Evolutionary conservation across 352 stramenopile species (phyloP).

Genomic region (Globisporangium middletonii): DNA sequence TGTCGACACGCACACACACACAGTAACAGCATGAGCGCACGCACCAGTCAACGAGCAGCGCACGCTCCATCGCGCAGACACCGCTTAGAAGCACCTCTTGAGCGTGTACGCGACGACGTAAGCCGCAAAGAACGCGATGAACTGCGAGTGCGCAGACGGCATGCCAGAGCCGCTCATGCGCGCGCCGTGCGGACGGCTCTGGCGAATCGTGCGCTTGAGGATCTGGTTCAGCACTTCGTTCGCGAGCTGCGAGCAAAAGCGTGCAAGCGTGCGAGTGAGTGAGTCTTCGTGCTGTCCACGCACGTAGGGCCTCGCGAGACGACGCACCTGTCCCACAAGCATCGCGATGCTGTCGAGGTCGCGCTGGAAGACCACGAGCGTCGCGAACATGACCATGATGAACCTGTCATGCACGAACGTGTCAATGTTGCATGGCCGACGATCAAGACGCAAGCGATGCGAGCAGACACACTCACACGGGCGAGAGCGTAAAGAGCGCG

Average conservation of each 20-base stretch:
- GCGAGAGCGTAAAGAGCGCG: constrained; percentile 71
- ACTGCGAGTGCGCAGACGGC: constrained; percentile 79
- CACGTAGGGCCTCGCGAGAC: neutral
- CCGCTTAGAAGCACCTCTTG: constrained; percentile 30
- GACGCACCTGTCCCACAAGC: constrained; percentile 56
- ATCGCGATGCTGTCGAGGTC: constrained; percentile 72
- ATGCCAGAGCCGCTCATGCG: constrained; percentile 63
- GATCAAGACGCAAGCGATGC: neutral
- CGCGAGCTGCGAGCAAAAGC: constrained; percentile 29
- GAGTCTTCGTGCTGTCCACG: neutral
- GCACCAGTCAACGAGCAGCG: neutral
- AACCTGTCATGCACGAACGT: constrained; percentile 32
- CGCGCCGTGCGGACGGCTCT: constrained; percentile 58
- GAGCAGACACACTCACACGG: constrained; percentile 33
- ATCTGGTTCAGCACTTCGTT: constrained; percentile 76
- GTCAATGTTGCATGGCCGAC: neutral
- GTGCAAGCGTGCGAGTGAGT: neutral
- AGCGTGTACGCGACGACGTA: constrained; percentile 70
- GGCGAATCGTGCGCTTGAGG: constrained; percentile 69
- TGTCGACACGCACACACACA: constrained; percentile 7
- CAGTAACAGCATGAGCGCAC: no score
- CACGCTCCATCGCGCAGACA: neutral
- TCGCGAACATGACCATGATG: constrained; percentile 80
- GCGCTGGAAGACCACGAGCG: constrained; percentile 68
- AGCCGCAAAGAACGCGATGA: constrained; percentile 71